Base-by-base conservation (phyloP, 345 rosid genomes). In the Melaleuca alternifolia region DNA sequence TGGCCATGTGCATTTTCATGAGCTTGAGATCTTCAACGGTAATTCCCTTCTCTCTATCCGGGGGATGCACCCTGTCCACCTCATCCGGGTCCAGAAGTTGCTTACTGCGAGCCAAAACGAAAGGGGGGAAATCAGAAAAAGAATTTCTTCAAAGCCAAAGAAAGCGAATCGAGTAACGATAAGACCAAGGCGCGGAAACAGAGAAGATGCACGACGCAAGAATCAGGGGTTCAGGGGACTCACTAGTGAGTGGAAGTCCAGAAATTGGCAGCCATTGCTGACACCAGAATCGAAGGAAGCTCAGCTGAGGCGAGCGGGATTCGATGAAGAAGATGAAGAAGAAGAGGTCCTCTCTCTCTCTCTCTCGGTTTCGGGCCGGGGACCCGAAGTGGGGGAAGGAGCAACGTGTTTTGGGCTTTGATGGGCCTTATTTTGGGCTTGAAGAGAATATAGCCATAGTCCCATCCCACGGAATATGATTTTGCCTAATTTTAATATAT, bases 241-340 rank as follows among this genome's bases (percentile, higher is more conserved):
- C 90, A 96, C 98, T 77, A 90, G 90, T 96, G 98, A 76, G 98
- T 89, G 76, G 99, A 96, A 75, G 96, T 93, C 99, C 99, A 97
- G 93, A 97, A 97, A 92, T 97, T 97, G 75, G 99, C 94, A 33
- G 98, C 97, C 98, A 97, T 96, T 15, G 23, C 76, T 89, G 56
- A 54, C 46, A 3, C 54, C 15, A 8, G 16, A 20, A n/a, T 62
- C 24, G 85, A 33, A 52, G 85, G 61, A 52, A 37, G 57, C 61
- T 52, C 30, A 20, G 51, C 57, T 33, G 44, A 30, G 79, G 79
- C 79, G 79, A 33, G 13, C 3, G 21, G 48, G 46, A 33, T 65
- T 62, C 48, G 79, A 71, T 7, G 33, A 12, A 14, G 84, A 30
- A 82, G 52, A 81, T 3, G 54, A 81, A 6, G 54, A 30, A 30